Evolutionary conservation across 768 basidiomycete genomes (phyloP), one percentile per base, ranked within the genome.

Genomic region (Erythrobasidium yunnanense): DNA sequence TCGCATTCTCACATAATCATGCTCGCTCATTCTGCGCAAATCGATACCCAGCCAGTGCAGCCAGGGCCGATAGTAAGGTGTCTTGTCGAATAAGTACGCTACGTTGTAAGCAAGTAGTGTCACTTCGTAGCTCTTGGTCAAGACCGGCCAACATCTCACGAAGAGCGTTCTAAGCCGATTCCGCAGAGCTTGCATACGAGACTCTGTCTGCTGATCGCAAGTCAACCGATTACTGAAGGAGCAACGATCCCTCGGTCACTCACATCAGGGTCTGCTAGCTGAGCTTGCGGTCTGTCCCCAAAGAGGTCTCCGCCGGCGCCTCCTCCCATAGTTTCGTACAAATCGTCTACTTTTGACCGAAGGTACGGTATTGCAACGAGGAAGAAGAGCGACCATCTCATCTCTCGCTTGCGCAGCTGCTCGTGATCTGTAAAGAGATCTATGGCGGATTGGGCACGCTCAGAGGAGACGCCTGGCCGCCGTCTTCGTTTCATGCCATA

Each of bases 41-140:
- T 89, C 87, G 5, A 93, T 79, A 4, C 88, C 86, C 47, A 91
- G 81, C 86, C 87, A 87, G 23, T 82, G 79, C 54, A 95, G 78
- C 92, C 92, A 97, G 13, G 93, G 91, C 70, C 92, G 83, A 76
- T 93, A 90, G 73, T 84, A 86, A 4, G 85, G 81, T 18, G 87
- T 88, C 75, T 80, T 81, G 69, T 90, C 89, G 73, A 95, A 96
- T 15, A 96, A 80, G 77, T 95, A 97, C 15, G 85, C 84, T 51
- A 96, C 77, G 74, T 95, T 96, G 79, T 84, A 90, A 2, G 81
- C 77, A 5, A 96, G 80, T 60, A 92, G 78, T 83, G 87, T 87
- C n/a, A 84, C 66, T 76, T 97, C 92, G 69, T 87, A 85, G 2
- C 79, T 74, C 3, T 82, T 80, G 75, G 89, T 93, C 17, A 84